Base-by-base conservation (phyloP, 1,139 yeast species). In the Wickerhamiella pararugosa region DNA sequence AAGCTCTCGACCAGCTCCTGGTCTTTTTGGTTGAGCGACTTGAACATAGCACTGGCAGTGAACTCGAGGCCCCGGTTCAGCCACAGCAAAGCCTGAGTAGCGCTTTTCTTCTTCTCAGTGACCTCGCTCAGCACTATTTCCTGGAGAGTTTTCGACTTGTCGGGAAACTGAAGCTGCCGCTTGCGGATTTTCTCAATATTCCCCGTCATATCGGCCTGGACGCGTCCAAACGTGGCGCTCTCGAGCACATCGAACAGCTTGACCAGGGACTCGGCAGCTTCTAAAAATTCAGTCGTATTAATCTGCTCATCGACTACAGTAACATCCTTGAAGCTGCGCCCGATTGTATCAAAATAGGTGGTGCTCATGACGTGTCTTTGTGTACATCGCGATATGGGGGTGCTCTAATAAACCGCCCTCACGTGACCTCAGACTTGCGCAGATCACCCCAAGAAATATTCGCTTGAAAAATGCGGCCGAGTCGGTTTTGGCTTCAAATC, bases 31-130 rank as follows among this genome's bases (percentile, higher is more conserved):
- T 72, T 71, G 42, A 82, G 69, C 39, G 84, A 80, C 60, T 81
- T 82, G 58, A 87, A 71, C 77, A 84, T 76, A 36, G 94, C 93
- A 52, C 71, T 78, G 29, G 93, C 87, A 25, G 95, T 86, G 67
- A 84, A 86, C 57, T 82, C 79, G 54, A 84, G 73, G 11, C 95
- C 95, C 59, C 70, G 57, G 35, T 79, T 70, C 51, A 84, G 71
- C 96, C 96, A 84, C 55, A 84, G 66, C 53, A 84, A 72, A 26
- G 94, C 96, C 62, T 86, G 95, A 25, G 95, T 84, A 37, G 95
- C 94, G 47, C 79, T 76, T 60, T 79, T 81, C 53, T 70, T 66
- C 57, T 74, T 69, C 48, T 69, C 75, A 33, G 75, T 73, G 54
- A 74, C 80, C 56, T 80, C 80, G 45, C 67, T 61, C 48, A 81